Evolutionary conservation across 495 filamentous ascomycete genomes (phyloP), one percentile per base, ranked within the genome.

Genomic region (Ascodesmis nigricans): DNA sequence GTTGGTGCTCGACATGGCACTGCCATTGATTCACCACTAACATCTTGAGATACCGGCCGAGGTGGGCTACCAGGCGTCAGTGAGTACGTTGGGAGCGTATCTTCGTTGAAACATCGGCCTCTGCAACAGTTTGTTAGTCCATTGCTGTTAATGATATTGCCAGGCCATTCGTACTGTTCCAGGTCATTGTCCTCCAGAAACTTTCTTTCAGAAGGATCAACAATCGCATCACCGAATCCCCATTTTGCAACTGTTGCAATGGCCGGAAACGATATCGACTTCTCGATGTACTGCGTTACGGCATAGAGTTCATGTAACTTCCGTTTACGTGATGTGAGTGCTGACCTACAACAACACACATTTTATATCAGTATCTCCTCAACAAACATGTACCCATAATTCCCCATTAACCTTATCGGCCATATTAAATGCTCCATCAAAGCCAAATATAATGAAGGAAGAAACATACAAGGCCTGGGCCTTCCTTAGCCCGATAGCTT

Each of bases 101-200:
- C 38, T 32, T 50, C 47, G 20, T 39, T 41, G 26, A 50, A 50
- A 33, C 33, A 27, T 16, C 41, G 35, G 38, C 45, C 46, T 34
- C 45, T 49, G n/a, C 4, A 35, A 42, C 10, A 17, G 9, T 41
- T 32, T 47, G 33, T 21, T 20, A 19, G 11, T 20, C 20, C 19
- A n/a, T 2, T 9, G 1, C 33, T 18, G 9, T 18, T 27, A 16
- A 20, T 17, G 26, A 3, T 8, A 13, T 26, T 21, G 22, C 13
- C 34, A 33, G 8, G 7, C 21, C 7, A 8, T 33, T 22, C 30
- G 17, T 36, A 49, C 46, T 36, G 41, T 28, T 50, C 45, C 9
- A 52, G 44, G 31, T 52, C 48, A 41, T 51, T 52, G 19, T 51
- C 40, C 7, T 51, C 48, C 5, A 51, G 36, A 28, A 52, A 52